A percentile compares a stretch with the other conserved stretches of the same genome.
These are phyloP conservation scores for Hanseniaspora uvarum DNA, from an alignment of 1,139 yeast genomes.

Conservation along the genomic window DNA sequence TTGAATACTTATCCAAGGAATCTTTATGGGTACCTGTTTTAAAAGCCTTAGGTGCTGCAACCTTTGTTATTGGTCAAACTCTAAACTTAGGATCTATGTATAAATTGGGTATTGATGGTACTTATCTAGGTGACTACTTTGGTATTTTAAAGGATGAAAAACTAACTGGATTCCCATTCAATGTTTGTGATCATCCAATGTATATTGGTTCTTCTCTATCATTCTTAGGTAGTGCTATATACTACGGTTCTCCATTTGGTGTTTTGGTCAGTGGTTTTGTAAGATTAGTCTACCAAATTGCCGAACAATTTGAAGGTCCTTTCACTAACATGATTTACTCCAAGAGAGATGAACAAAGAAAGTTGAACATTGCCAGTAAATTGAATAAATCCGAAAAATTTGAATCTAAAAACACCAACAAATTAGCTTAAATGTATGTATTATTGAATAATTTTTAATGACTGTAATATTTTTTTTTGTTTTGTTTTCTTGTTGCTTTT, in stretches of 20 bases:
- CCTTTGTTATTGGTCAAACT: conserved; percentile 61
- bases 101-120: conserved; percentile 90
- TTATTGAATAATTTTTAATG: neutral
- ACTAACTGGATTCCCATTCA: conserved; percentile 92
- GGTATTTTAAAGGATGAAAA: conserved; percentile 87
- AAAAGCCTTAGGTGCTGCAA: conserved; percentile 38
- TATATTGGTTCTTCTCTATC: conserved; percentile 84
- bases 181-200: conserved; percentile 87
- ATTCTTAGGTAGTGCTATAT: conserved; percentile 81
- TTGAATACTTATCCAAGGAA: conserved; percentile 29
- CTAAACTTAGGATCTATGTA: conserved; percentile 81
- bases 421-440: neutral
- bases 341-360: conserved; percentile 41
- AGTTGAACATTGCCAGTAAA: neutral
- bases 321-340: conserved; percentile 85
- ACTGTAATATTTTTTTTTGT: neutral
- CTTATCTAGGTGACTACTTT: conserved; percentile 92
- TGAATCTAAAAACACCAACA: neutral
- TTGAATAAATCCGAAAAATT: neutral
- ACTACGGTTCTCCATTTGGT: conserved; percentile 87
- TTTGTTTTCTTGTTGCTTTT: neutral
- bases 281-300: conserved; percentile 69
- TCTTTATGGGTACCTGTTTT: conserved; percentile 23
- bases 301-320: conserved; percentile 86
- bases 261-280: conserved; percentile 62